Base-by-base conservation (phyloP, 2,329 filamentous ascomycete genomes). In the Cercospora citrullina region DNA sequence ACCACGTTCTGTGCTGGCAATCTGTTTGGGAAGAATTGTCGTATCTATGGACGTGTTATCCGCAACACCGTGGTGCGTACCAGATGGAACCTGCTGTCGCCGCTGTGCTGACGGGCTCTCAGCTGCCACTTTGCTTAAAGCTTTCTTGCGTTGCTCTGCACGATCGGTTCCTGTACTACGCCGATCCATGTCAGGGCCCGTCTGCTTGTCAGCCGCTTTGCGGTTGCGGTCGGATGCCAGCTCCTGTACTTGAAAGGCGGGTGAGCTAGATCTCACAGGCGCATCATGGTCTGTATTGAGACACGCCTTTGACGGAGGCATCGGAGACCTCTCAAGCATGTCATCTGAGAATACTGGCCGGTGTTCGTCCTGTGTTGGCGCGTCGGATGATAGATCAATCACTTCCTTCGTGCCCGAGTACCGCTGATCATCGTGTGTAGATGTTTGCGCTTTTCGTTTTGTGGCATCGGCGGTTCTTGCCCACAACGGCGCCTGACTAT, bases 311-410 rank as follows among this genome's bases (percentile, higher is more conserved):
- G 33, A 60, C 26, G 64, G 67, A 23, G 55, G 67, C 28, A 75
- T 68, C 3, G 76, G 74, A 21, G 71, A 73, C 1, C 60, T 69
- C 21, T 71, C 70, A 39, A 73, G 59, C 45, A 71, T 70, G 68
- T 74, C 72, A 62, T 74, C 72, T 33, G 76, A 73, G 65, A 74
- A 74, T 31, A 71, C 72, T 5, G 72, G 70, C n/a, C 73, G 57
- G n/a, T 72, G 73, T 36, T 65, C 60, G 70, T 70, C n/a, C 53
- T 75, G 31, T 55, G 75, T 53, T 65, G 18, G 26, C 14, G 28
- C 57, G n/a, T 63, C 36, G 48, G 75, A 28, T 48, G 75, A 66
- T 42, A 82, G 79, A 7, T 79, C 79, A 53, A 81, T 78, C 53
- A 80, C 68, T 16, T 78, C 75, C 21, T 75, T 74, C 23, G 69